These are phyloP conservation scores for Acanthamoeba castellanii DNA, from an alignment of 208 protist genomes.

Conservation along the genomic window DNA sequence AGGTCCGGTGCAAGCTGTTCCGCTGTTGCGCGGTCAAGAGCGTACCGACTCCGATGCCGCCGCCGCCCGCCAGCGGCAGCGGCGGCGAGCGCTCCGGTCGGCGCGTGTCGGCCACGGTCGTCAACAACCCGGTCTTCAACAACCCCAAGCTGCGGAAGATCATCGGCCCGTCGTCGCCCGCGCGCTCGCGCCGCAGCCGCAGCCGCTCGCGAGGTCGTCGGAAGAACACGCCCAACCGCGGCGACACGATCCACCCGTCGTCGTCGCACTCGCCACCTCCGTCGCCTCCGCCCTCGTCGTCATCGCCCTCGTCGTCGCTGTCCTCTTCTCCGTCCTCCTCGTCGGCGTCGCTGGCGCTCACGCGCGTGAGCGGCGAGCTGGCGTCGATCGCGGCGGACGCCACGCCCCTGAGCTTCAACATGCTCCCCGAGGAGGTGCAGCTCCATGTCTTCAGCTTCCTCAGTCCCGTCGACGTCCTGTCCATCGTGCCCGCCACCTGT, in stretches of 20 bases:
- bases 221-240: background rate
- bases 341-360: background rate
- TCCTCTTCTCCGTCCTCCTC: background rate
- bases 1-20: slow-evolving; percentile 9
- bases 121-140: slow-evolving; percentile 37
- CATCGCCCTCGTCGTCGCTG: background rate
- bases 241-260: background rate
- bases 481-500: slow-evolving; percentile 25
- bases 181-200: background rate
- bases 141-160: slow-evolving; percentile 38
- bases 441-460: slow-evolving; percentile 33
- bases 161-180: slow-evolving; percentile 11
- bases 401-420: background rate
- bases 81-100: background rate
- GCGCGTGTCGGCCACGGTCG: background rate
- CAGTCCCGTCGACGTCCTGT: slow-evolving; percentile 4
- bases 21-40: slow-evolving; percentile 44
- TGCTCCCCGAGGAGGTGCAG: slow-evolving; percentile 27
- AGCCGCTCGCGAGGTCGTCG: background rate
- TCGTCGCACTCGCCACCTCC: background rate
- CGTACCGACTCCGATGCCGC: background rate
- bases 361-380: too few relatives aligned
- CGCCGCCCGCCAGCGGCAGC: background rate
- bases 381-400: background rate
- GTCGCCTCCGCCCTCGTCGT: background rate